These are phyloP conservation scores for Myxozyma melibiosi DNA, from an alignment of 805 yeast genomes.

Conservation along the genomic window DNA sequence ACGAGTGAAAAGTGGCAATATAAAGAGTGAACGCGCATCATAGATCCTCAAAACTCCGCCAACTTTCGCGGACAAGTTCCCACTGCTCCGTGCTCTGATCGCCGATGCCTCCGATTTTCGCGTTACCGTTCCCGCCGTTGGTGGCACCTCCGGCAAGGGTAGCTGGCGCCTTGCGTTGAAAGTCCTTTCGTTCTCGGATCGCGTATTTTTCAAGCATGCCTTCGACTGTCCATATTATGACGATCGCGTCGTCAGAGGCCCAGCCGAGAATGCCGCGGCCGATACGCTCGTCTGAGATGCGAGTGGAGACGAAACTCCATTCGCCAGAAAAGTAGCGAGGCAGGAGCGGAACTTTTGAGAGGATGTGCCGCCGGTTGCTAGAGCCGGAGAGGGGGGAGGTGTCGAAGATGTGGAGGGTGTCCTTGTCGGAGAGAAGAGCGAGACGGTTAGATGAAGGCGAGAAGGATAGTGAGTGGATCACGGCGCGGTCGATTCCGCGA, in stretches of 20 bases:
- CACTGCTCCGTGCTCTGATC: constrained; percentile 46
- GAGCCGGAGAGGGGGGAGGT: constrained; percentile 41
- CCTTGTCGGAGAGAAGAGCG: constrained; percentile 87
- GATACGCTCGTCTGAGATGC: constrained; percentile 46
- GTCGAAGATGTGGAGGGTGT: constrained; percentile 83
- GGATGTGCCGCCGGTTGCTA: constrained; percentile 59
- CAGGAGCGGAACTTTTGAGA: constrained; percentile 64
- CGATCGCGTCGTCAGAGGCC: constrained; percentile 71
- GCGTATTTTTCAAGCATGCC: constrained; percentile 87
- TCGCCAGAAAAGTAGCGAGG: constrained; percentile 78
- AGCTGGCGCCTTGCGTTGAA: constrained; percentile 13
- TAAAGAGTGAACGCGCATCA: too few relatives aligned
- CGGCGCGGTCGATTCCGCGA: constrained; percentile 85
- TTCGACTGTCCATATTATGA: constrained; percentile 72
- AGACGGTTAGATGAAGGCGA: constrained; percentile 73
- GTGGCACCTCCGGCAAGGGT: constrained; percentile 12
- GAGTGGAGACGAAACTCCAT: constrained; percentile 83
- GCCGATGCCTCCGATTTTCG: constrained; percentile 29
- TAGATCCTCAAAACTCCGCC: constrained; percentile 59
- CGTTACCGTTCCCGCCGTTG: constrained; percentile 11
- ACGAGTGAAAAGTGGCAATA: neutral
- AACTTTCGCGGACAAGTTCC: constrained; percentile 68
- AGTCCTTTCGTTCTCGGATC: constrained; percentile 49
- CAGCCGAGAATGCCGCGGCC: constrained; percentile 63
- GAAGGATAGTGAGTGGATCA: constrained; percentile 78